Evolutionary conservation across 192 early-diverging fungal species (phyloP).

Genomic region (Coemansia biformis): DNA sequence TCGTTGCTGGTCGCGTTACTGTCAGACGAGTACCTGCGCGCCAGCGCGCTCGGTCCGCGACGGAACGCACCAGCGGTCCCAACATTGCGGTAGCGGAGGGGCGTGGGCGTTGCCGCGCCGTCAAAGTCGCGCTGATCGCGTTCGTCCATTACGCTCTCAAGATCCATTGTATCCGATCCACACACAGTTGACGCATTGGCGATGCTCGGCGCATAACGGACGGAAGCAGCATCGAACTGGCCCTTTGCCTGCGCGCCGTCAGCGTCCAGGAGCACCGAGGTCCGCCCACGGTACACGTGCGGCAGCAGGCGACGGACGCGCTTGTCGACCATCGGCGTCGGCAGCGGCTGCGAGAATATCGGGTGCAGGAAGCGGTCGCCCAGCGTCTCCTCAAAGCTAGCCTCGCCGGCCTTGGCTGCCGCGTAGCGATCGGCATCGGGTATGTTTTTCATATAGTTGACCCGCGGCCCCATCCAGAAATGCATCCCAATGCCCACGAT

Average conservation of each 20-base stretch:
- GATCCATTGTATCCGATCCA: conserved; percentile 29
- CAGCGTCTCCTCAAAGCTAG: conserved; percentile 30
- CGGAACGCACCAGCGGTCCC: neutral
- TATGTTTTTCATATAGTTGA: conserved; percentile 54
- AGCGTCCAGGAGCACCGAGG: conserved; percentile 9
- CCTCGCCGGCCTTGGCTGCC: conserved; percentile 19
- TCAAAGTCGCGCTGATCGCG: conserved; percentile 50
- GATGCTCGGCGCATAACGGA: conserved; percentile 14
- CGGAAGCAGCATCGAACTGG: conserved; percentile 6
- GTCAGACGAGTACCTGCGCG: conserved; percentile 35
- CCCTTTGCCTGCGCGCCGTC: neutral
- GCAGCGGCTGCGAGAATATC: conserved; percentile 54
- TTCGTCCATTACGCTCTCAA: conserved; percentile 43
- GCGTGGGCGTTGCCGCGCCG: conserved; percentile 30
- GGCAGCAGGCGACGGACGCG: conserved; percentile 59
- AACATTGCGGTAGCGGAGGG: conserved; percentile 7
- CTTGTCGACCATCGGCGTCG: conserved; percentile 65
- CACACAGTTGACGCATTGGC: conserved; percentile 36
- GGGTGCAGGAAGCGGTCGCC: conserved; percentile 64
- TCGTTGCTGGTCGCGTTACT: conserved; percentile 25
- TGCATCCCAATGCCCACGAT: conserved; percentile 51
- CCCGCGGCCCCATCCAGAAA: conserved; percentile 48
- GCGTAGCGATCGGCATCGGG: conserved; percentile 41
- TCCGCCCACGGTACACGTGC: conserved; percentile 55
- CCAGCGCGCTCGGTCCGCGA: conserved; percentile 14